These are phyloP conservation scores for Myriosclerotinia duriaeana DNA, from an alignment of 2,329 filamentous ascomycete genomes.

Conservation along the genomic window DNA sequence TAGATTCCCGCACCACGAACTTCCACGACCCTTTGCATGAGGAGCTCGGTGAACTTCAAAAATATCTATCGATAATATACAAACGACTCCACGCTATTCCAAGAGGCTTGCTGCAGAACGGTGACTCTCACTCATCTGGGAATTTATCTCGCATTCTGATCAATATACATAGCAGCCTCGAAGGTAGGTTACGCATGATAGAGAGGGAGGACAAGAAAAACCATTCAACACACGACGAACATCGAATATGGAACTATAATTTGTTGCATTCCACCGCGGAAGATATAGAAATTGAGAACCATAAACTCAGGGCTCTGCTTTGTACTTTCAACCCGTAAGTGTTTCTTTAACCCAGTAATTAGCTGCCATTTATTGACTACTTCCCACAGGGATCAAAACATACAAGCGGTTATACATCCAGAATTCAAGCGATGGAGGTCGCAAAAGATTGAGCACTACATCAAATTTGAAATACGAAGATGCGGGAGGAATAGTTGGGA, in stretches of 20 bases:
- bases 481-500: neutral
- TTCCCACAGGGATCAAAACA: neutral
- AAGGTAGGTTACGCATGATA: slow-evolving; percentile 1
- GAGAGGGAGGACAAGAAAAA: neutral
- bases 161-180: neutral
- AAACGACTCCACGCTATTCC: neutral
- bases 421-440: neutral
- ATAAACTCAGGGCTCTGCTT: slow-evolving; percentile 17
- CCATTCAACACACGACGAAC: too few species aligned
- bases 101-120: neutral
- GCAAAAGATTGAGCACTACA: neutral
- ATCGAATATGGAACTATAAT: neutral
- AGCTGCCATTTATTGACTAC: neutral
- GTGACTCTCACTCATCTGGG: neutral
- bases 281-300: slow-evolving; percentile 1
- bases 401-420: neutral
- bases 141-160: neutral
- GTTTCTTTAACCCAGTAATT: neutral
- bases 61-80: slow-evolving; percentile 3
- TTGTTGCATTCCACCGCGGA: neutral
- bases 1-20: neutral
- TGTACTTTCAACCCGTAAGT: slow-evolving; percentile 19
- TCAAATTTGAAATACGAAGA: slow-evolving; percentile 19
- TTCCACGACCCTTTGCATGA: neutral
- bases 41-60: slow-evolving; percentile 1